Conservation (phyloP, 805 yeast genomes). For the Saccharomyces kudriavzevii region DNA sequence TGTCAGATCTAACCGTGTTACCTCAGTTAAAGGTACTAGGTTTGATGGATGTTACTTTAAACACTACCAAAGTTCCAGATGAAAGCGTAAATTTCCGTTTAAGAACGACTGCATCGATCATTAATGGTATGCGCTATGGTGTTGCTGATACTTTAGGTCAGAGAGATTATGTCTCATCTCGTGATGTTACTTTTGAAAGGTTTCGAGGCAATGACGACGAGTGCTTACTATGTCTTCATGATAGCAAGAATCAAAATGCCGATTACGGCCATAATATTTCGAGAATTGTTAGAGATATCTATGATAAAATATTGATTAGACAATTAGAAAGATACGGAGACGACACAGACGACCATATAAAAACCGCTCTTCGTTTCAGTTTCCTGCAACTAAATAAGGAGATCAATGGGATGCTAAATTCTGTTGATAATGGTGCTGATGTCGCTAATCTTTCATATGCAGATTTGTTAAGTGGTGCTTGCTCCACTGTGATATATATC, state of each 20-base stretch:
- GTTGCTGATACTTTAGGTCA: conserved; percentile 81
- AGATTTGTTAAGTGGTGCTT: conserved; percentile 75
- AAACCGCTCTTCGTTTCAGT: conserved; percentile 74
- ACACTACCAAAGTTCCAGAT: conserved; percentile 83
- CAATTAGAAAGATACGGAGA: conserved; percentile 34
- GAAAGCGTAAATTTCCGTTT: conserved; percentile 76
- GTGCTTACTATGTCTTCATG: conserved; percentile 72
- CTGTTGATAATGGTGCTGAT: conserved; percentile 46
- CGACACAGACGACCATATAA: conserved; percentile 41
- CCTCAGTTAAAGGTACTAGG: conserved; percentile 70
- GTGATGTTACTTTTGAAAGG: conserved; percentile 82
- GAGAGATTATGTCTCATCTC: conserved; percentile 53
- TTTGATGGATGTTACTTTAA: conserved; percentile 88
- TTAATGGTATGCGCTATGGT: conserved; percentile 75
- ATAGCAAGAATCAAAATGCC: conserved; percentile 55
- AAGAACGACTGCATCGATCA: conserved; percentile 78
- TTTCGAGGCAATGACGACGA: conserved; percentile 83
- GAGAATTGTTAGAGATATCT: conserved; percentile 59
- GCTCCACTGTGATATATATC: conserved; percentile 74
- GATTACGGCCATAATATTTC: conserved; percentile 59
- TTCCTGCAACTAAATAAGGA: conserved; percentile 76
- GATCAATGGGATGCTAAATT: conserved; percentile 44
- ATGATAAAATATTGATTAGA: conserved; percentile 57
- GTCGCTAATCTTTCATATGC: conserved; percentile 43
- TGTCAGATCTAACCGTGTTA: conserved; percentile 59